Evolutionary conservation across 331 rosid species (phyloP).

Genomic region (Pyracantha coccinea): DNA sequence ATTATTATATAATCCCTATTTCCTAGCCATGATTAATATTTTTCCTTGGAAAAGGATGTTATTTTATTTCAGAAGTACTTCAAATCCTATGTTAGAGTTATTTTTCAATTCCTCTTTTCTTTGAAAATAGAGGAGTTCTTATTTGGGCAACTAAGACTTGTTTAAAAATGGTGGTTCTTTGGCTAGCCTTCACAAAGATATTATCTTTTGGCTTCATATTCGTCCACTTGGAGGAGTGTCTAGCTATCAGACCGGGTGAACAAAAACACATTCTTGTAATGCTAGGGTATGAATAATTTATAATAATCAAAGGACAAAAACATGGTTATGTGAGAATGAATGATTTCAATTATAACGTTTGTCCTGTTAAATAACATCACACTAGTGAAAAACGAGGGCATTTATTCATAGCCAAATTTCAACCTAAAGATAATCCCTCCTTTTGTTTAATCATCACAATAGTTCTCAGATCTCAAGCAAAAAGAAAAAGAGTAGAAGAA

Average conservation of each 20-base stretch:
- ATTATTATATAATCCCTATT: background rate
- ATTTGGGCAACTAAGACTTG: background rate
- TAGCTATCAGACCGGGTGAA: too few relatives aligned
- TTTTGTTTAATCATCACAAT: background rate
- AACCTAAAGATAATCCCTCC: background rate
- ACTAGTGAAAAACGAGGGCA: background rate
- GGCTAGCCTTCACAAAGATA: background rate
- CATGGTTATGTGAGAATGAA: background rate
- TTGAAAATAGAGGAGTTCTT: background rate
- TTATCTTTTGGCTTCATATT: background rate
- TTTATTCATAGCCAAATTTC: background rate
- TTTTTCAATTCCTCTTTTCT: background rate
- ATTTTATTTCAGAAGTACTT: background rate
- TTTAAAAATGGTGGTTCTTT: background rate
- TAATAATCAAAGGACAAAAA: too few relatives aligned
- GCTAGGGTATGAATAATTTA: too few relatives aligned
- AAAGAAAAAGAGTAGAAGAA: background rate
- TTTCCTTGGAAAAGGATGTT: background rate
- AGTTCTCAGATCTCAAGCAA: background rate
- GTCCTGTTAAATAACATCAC: too few relatives aligned
- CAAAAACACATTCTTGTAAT: too few relatives aligned
- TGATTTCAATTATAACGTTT: too few relatives aligned
- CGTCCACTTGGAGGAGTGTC: background rate
- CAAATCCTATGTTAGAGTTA: background rate
- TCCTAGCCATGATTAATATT: background rate